These are phyloP conservation scores for Vitis hybrid DNA, from an alignment of 177 flowering plant species.

Conservation along the genomic window DNA sequence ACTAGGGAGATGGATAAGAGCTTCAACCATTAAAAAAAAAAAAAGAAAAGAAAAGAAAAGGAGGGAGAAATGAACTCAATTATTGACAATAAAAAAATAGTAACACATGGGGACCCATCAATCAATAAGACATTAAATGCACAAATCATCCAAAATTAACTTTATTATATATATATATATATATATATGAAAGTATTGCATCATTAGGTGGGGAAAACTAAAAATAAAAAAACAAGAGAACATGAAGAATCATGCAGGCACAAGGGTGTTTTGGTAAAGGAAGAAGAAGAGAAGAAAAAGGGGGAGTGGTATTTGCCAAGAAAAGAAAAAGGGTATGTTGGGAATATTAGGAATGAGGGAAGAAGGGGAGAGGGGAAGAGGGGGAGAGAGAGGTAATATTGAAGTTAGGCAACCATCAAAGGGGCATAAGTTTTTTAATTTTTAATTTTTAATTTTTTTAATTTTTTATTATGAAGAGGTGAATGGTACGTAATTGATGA, in stretches of 20 bases:
- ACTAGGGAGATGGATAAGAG: background rate
- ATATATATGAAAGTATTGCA: background rate
- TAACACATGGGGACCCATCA: slow-evolving; percentile 21
- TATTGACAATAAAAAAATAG: slow-evolving; percentile 20
- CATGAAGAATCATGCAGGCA: background rate
- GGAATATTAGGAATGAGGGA: background rate
- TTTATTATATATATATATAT: background rate
- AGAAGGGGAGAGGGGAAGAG: background rate
- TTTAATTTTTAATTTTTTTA: background rate
- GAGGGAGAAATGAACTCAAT: slow-evolving; percentile 12
- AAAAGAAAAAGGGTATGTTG: slow-evolving; percentile 1
- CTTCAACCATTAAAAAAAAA: background rate
- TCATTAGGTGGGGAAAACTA: slow-evolving; percentile 10
- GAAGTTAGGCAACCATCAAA: slow-evolving; percentile 7
- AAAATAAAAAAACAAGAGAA: background rate
- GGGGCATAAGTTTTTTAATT: background rate
- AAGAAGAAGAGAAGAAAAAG: background rate
- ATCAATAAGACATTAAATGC: slow-evolving; percentile 35
- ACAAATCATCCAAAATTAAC: slow-evolving; percentile 24
- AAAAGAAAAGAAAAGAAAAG: background rate
- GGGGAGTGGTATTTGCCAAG: background rate
- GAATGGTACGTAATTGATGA: slow-evolving; percentile 30
- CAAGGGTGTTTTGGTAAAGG: background rate
- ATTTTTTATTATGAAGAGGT: background rate
- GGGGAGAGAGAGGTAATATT: no score